Evolutionary conservation across 495 filamentous ascomycete species (phyloP), one percentile per base, ranked within the genome.

Genomic region (Neurospora sp.): DNA sequence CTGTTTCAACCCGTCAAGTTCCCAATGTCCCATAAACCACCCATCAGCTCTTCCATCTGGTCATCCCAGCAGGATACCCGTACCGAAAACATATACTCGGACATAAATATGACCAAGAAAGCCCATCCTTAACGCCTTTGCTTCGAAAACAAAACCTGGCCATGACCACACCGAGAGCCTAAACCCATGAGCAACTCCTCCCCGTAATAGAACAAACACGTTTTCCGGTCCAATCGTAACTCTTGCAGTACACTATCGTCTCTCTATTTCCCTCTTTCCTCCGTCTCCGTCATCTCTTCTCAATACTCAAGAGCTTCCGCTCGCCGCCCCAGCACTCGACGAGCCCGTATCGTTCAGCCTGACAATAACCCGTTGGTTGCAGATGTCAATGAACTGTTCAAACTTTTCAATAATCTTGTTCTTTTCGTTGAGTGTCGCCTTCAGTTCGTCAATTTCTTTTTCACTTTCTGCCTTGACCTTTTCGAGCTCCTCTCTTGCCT

Each of bases 331-430:
- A 38, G 76, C 72, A 18, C 74, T 75, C 35, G 80, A 76, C 65
- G 81, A 77, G 68, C 76, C 78, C 45, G 70, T 81, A 20, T 75
- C 71, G 12, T 73, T 71, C 41, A 81, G 78, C 73, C 83, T 84
- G 22, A 87, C 82, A 80, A 88, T 88, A 40, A 87, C 87, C 59
- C 87, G 81, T 76, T 87, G 83, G 71, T 88, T 88, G 79, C 86
- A 88, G 61, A 88, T 87, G 75, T 88, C 87, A 75, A 88, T 87
- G 70, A 88, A 88, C 83, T 87, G 85, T 76, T 88, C 87, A 75
- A 88, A 88, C 76, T 84, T 86, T 69, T 81, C 75, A 37, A 88
- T 88, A 71, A 85, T 82, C 75, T 84, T 85, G 71, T 88, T 85
- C 77, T 88, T 88, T 69, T 85, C 82, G 35, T 77, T 79, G 35